phyloP scores from a whole-genome alignment of 164 flowering plant species.

The Euptelea pleiosperma region DNA sequence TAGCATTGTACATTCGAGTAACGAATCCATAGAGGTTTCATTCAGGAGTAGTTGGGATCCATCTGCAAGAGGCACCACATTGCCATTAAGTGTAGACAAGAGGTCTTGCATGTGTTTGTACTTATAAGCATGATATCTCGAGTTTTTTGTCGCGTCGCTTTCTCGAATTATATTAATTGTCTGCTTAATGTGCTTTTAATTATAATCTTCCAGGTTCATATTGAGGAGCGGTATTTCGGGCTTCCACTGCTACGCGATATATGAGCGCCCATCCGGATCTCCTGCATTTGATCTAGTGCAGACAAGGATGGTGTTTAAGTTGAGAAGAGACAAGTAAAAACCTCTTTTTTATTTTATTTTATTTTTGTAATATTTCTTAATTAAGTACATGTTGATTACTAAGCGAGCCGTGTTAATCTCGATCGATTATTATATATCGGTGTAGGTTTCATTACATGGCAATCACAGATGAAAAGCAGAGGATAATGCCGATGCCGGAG shows the following conservation, averaged over 20 bases:
- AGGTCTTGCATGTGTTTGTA: conserved; percentile 31
- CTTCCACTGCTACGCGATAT: conserved; percentile 48
- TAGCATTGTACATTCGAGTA: conserved; percentile 23
- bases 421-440: not conserved
- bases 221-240: conserved; percentile 48
- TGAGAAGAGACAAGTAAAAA: conserved; percentile 40
- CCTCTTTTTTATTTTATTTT: too few species aligned
- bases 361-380: too few species aligned
- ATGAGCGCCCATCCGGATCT: conserved; percentile 35
- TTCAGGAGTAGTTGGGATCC: conserved; percentile 37
- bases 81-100: conserved; percentile 45
- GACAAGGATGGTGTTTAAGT: conserved; percentile 46
- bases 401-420: too few species aligned
- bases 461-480: conserved; percentile 48
- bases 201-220: conserved; percentile 33
- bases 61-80: conserved; percentile 21
- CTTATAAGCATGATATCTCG: too few species aligned
- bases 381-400: too few species aligned
- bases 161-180: not conserved
- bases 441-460: conserved; percentile 66
- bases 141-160: not conserved
- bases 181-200: not conserved
- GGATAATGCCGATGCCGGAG: conserved; percentile 56
- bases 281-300: conserved; percentile 46
- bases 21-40: conserved; percentile 43